phyloP scores from a whole-genome alignment of 148 eudicot genomes.

The Camellia sinensis region DNA sequence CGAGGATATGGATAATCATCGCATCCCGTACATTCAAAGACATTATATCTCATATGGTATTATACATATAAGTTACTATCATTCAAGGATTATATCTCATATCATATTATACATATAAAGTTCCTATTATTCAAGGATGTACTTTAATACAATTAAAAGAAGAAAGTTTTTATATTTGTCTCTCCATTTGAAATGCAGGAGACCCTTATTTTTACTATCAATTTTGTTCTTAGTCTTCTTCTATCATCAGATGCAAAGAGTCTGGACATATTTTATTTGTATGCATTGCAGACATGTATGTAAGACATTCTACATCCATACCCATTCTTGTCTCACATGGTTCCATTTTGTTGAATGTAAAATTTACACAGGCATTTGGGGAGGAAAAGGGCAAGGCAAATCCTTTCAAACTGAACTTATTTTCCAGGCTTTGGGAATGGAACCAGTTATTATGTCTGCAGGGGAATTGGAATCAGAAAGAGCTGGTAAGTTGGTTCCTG shows the following conservation, averaged over 20 bases:
- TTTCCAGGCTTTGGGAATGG: conserved; percentile 85
- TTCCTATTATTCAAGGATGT: neutral
- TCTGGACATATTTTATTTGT: neutral
- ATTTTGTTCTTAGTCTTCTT: neutral
- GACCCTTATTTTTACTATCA: neutral
- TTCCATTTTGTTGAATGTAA: neutral
- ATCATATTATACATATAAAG: no score
- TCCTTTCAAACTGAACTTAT: conserved; percentile 95
- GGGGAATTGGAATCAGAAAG: conserved; percentile 97
- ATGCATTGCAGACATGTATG: no score
- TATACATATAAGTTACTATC: neutral
- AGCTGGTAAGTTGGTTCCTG: conserved; percentile 58
- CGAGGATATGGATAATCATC: neutral
- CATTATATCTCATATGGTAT: neutral
- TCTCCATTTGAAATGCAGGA: neutral
- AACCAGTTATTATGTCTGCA: conserved; percentile 95
- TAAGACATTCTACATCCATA: neutral
- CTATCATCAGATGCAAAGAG: neutral
- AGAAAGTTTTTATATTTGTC: neutral
- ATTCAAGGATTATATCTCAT: neutral
- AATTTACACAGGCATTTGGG: conserved; percentile 72
- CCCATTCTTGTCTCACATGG: no score
- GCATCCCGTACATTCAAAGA: neutral
- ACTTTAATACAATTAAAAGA: neutral
- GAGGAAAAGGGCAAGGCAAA: conserved; percentile 99